A percentile compares a stretch with the other conserved stretches of the same genome.
Evolutionary conservation across 2,329 filamentous ascomycete genomes (phyloP).

Genomic region (Monosporascus sp.): DNA sequence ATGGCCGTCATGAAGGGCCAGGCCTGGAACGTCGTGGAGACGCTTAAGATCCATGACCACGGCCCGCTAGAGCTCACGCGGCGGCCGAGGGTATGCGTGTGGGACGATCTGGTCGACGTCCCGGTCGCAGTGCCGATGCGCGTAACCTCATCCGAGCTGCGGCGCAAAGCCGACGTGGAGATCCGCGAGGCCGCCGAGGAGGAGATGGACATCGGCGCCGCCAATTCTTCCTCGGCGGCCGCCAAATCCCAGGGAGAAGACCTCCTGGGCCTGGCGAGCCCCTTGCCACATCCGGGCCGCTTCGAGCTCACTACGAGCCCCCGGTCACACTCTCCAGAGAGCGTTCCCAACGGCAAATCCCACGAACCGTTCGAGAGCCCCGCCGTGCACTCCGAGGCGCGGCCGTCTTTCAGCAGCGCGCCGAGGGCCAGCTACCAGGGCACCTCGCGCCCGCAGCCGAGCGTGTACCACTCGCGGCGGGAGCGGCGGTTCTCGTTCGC

Average conservation of each 20-base stretch:
- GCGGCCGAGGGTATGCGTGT: conserved; percentile 86
- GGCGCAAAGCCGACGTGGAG: conserved; percentile 54
- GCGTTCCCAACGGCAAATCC: conserved; percentile 15
- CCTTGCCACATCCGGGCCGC: conserved; percentile 68
- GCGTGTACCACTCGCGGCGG: conserved; percentile 39
- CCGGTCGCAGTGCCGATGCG: conserved; percentile 90
- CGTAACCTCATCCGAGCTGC: conserved; percentile 77
- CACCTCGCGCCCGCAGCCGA: conserved; percentile 35
- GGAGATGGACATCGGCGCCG: conserved; percentile 85
- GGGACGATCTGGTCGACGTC: conserved; percentile 96
- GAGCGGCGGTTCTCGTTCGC: conserved; percentile 51
- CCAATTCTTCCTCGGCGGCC: conserved; percentile 47
- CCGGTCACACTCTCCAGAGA: conserved; percentile 35
- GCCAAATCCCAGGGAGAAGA: conserved; percentile 49
- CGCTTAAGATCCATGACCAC: conserved; percentile 85
- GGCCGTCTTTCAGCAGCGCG: conserved; percentile 8
- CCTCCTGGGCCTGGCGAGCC: conserved; percentile 61
- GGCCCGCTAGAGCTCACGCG: conserved; percentile 90
- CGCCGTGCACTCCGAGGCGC: conserved; percentile 3
- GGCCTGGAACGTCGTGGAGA: conserved; percentile 98
- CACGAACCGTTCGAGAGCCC: conserved; percentile 23
- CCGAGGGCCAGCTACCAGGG: conserved; percentile 35
- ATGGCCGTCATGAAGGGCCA: conserved; percentile 99
- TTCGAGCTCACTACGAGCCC: conserved; percentile 58
- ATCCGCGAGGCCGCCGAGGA: conserved; percentile 57